Percentiles rank a stretch among this genome's conserved stretches.
These are phyloP conservation scores for Schizophyllum amplum DNA, from an alignment of 1,284 basidiomycete species.

Conservation along the genomic window DNA sequence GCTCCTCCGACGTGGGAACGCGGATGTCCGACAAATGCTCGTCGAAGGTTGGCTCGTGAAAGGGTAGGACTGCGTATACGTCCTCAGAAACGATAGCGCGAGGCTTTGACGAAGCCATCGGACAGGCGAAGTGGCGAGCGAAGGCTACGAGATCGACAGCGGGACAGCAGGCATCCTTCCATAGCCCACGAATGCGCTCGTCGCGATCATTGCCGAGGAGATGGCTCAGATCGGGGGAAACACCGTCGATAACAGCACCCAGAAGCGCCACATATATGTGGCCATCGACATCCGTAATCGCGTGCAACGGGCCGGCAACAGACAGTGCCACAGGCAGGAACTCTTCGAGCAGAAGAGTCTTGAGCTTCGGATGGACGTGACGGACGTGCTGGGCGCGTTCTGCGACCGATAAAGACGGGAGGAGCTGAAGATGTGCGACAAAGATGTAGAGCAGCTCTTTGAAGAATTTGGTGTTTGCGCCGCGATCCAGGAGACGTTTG, in stretches of 20 bases:
- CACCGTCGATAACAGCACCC: not conserved
- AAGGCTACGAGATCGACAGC: slow-evolving; percentile 13
- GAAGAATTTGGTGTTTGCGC: not conserved
- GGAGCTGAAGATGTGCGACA: slow-evolving; percentile 30
- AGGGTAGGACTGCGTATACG: slow-evolving; percentile 34
- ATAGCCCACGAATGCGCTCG: slow-evolving; percentile 19
- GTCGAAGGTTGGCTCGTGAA: slow-evolving; percentile 43
- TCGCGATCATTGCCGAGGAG: slow-evolving; percentile 24
- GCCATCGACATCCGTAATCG: slow-evolving; percentile 18
- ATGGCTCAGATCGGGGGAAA: slow-evolving; percentile 9
- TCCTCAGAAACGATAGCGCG: not conserved
- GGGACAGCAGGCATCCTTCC: slow-evolving; percentile 15
- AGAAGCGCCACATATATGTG: slow-evolving; percentile 33
- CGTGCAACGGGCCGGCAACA: slow-evolving; percentile 19
- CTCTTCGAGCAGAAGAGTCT: slow-evolving; percentile 17
- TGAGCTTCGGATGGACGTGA: slow-evolving; percentile 22
- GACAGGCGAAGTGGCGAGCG: slow-evolving; percentile 14
- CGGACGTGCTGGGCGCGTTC: slow-evolving; percentile 32
- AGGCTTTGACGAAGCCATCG: slow-evolving; percentile 11
- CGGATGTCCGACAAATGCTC: slow-evolving; percentile 32
- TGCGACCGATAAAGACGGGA: slow-evolving; percentile 32
- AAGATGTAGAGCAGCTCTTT: slow-evolving; percentile 21
- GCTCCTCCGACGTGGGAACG: slow-evolving; percentile 19
- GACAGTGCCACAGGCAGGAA: slow-evolving; percentile 35
- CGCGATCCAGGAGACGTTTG: slow-evolving; percentile 1